These are phyloP conservation scores for Fusarium coffeatum DNA, from an alignment of 2,329 filamentous ascomycete species.

Conservation along the genomic window DNA sequence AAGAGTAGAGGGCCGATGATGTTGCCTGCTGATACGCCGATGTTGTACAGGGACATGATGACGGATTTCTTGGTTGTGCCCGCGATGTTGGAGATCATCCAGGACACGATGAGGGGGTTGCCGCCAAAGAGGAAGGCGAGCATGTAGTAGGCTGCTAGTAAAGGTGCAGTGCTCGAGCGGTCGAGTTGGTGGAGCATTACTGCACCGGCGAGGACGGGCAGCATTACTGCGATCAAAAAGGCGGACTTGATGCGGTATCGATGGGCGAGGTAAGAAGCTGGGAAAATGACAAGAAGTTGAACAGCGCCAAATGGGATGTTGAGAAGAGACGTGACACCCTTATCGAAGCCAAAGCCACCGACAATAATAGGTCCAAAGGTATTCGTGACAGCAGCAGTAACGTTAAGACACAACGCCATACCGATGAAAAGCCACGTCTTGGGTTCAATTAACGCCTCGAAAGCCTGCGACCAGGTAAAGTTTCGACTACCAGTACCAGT, in stretches of 20 bases:
- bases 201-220: slow-evolving; percentile 71
- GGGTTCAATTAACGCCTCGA: slow-evolving; percentile 60
- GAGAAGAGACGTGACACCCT: slow-evolving; percentile 67
- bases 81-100: slow-evolving; percentile 76
- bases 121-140: slow-evolving; percentile 74
- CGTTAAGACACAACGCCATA: slow-evolving; percentile 71
- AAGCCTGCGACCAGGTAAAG: slow-evolving; percentile 74
- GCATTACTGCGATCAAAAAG: slow-evolving; percentile 64
- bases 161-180: slow-evolving; percentile 54
- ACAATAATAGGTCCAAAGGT: slow-evolving; percentile 75
- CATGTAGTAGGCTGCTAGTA: slow-evolving; percentile 73
- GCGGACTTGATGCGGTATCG: slow-evolving; percentile 67
- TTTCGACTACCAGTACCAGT: slow-evolving; percentile 79
- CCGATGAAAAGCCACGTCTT: slow-evolving; percentile 70
- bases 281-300: slow-evolving; percentile 69
- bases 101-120: slow-evolving; percentile 73
- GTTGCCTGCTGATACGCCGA: slow-evolving; percentile 70
- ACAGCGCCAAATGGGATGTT: slow-evolving; percentile 75
- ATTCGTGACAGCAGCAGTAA: slow-evolving; percentile 72
- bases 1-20: slow-evolving; percentile 76
- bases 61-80: slow-evolving; percentile 75
- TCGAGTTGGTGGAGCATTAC: slow-evolving; percentile 66
- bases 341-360: slow-evolving; percentile 68
- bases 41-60: slow-evolving; percentile 73
- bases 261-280: slow-evolving; percentile 68